phyloP scores from a whole-genome alignment of 148 eudicot species.

The Drosera capensis region DNA sequence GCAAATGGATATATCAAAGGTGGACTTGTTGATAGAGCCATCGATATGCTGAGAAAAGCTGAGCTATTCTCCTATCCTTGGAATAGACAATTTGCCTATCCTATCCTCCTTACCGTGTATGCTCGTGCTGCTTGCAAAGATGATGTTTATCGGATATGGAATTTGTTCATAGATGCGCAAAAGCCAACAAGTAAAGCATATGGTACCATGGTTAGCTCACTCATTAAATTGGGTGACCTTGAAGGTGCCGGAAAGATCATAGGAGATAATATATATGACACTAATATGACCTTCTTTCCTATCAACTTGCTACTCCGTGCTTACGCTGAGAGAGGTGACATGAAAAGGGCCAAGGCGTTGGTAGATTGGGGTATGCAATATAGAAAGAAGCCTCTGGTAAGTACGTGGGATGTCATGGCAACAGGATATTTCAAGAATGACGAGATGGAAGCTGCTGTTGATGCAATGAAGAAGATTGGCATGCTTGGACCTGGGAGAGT shows the following conservation, averaged over 20 bases:
- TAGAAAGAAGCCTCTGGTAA: slow-evolving; percentile 12
- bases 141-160: slow-evolving; percentile 28
- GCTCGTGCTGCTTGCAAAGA: slow-evolving; percentile 20
- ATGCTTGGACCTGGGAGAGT: slow-evolving; percentile 8
- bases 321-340: slow-evolving; percentile 17
- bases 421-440: slow-evolving; percentile 9
- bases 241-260: slow-evolving; percentile 21
- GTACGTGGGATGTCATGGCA: slow-evolving; percentile 15
- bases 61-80: slow-evolving; percentile 12
- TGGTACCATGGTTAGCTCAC: slow-evolving; percentile 20
- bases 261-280: slow-evolving; percentile 5
- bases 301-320: slow-evolving; percentile 18
- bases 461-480: slow-evolving; percentile 7
- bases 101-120: slow-evolving; percentile 15
- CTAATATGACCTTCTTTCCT: slow-evolving; percentile 7
- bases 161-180: slow-evolving; percentile 13
- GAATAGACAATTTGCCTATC: slow-evolving; percentile 16
- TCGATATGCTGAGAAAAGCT: slow-evolving; percentile 18
- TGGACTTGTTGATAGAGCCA: slow-evolving; percentile 12
- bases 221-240: slow-evolving; percentile 22
- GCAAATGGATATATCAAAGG: slow-evolving; percentile 27
- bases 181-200: slow-evolving; percentile 12
- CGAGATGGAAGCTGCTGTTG: slow-evolving; percentile 12
- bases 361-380: slow-evolving; percentile 7
- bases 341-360: slow-evolving; percentile 19